These are phyloP conservation scores for Articulospora tetracladia DNA, from an alignment of 495 filamentous ascomycete species.

Conservation along the genomic window DNA sequence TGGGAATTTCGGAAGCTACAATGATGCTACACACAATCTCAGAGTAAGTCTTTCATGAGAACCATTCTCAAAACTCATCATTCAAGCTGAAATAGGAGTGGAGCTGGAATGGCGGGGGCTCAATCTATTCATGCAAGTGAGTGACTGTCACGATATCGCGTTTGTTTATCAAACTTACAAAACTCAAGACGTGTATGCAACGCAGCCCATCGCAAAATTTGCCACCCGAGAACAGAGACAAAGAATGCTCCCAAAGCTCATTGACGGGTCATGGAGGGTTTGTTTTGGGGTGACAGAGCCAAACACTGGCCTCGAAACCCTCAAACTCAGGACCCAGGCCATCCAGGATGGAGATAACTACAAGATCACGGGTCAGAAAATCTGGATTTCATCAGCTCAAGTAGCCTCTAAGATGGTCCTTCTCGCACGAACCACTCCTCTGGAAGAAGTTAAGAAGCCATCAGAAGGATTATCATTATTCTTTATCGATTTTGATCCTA, in stretches of 20 bases:
- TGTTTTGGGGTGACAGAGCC: slow-evolving; percentile 72
- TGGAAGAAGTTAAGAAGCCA: slow-evolving; percentile 60
- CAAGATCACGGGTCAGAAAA: slow-evolving; percentile 69
- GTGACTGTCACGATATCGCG: slow-evolving; percentile 19
- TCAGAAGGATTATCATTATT: slow-evolving; percentile 71
- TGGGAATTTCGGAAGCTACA: slow-evolving; percentile 78
- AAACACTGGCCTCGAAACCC: slow-evolving; percentile 71
- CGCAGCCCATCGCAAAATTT: slow-evolving; percentile 70
- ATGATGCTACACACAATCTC: slow-evolving; percentile 85
- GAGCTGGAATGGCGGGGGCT: slow-evolving; percentile 74
- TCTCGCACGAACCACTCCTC: slow-evolving; percentile 66
- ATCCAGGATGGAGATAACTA: slow-evolving; percentile 48
- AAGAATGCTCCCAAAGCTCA: slow-evolving; percentile 62
- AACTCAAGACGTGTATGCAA: slow-evolving; percentile 60
- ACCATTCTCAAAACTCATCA: not conserved
- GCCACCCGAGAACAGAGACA: slow-evolving; percentile 56
- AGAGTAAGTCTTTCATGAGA: slow-evolving; percentile 36
- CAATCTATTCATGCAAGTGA: slow-evolving; percentile 67
- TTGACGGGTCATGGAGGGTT: slow-evolving; percentile 61
- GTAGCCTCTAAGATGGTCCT: slow-evolving; percentile 75
- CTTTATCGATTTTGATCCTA: slow-evolving; percentile 67
- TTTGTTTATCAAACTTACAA: not conserved
- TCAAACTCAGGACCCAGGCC: slow-evolving; percentile 61
- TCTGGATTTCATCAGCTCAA: slow-evolving; percentile 80
- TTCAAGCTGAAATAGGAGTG: slow-evolving; percentile 35